Evolutionary conservation across 768 basidiomycete species (phyloP), one percentile per base, ranked within the genome.

Genomic region (Lepiota venenata): DNA sequence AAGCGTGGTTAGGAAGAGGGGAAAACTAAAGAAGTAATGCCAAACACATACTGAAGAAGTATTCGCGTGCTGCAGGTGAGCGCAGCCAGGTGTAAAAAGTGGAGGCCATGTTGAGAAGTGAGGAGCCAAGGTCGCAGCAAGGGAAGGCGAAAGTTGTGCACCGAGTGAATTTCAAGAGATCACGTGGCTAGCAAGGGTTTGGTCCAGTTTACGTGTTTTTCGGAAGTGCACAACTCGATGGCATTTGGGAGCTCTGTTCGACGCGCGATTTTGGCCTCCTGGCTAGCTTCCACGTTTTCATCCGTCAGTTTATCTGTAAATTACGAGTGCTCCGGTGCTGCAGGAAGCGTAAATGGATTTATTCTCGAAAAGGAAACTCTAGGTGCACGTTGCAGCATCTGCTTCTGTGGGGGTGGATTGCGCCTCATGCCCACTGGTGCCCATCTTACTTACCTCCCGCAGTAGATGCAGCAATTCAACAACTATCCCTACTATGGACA

Each of bases 1-100:
- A n/a, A 55, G 36, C n/a, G 18, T 53, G 59, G 37, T 18, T 37
- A 36, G 47, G 22, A 35, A 54, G 15, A 45, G 56, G 56, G 9
- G 5, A 2, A 25, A 32, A 4, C 4, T n/a, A 18, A 25, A 21
- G 36, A 12, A 15, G 14, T 38, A 14, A 20, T 5, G 32, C 8
- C 3, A 25, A 32, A 25, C 9, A 77, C 93, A 59, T 58, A 93
- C 95, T 97, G 75, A 97, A 90, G 75, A 98, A 96, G 71, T 98
- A 98, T 61, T 94, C 83, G 62, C 91, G 79, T 16, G 91, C 91
- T 43, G 92, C 92, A 48, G 95, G 95, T 44, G 91, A 93, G 65
- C 88, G 87, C 64, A 91, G 65, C 95, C 95, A 98, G 64, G 82
- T 79, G 67, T 88, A 77, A 75, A 97, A 94, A 35, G 85, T 84